Percentiles rank a stretch among this genome's conserved stretches.
Conservation (phyloP, 164 flowering plant species). For the Buxus sempervirens region DNA sequence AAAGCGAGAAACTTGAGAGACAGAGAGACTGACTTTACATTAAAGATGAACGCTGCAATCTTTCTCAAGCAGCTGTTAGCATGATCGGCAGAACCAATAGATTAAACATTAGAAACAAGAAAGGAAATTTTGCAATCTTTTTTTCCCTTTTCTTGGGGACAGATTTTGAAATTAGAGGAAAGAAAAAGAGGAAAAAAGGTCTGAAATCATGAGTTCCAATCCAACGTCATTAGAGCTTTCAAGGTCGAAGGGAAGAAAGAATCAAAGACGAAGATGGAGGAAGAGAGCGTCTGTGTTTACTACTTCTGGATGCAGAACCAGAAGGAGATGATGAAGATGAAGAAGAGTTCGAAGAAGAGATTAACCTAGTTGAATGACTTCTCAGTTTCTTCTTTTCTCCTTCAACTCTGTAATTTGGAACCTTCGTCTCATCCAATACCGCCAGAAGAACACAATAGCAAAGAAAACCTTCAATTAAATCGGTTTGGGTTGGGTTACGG, state of each 20-base stretch:
- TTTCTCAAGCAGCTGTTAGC: too few relatives aligned
- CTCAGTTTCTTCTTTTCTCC: constrained; percentile 55
- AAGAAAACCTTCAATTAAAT: constrained; percentile 48
- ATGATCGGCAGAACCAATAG: too few relatives aligned
- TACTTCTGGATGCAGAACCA: constrained; percentile 19
- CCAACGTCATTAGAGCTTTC: constrained; percentile 3
- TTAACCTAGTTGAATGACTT: constrained; percentile 21
- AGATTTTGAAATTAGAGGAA: too few relatives aligned
- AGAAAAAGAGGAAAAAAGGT: background rate
- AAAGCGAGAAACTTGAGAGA: too few relatives aligned
- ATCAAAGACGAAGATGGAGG: constrained; percentile 19
- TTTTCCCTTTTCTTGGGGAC: too few relatives aligned
- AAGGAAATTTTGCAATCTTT: too few relatives aligned
- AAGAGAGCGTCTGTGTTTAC: constrained; percentile 28
- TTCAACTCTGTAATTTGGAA: constrained; percentile 35
- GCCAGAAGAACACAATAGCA: constrained; percentile 83
- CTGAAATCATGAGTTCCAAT: background rate
- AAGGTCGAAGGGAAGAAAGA: background rate
- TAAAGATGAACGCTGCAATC: too few relatives aligned
- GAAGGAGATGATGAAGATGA: constrained; percentile 15
- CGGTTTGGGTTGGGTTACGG: too few relatives aligned
- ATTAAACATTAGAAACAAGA: too few relatives aligned
- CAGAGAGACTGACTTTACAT: too few relatives aligned
- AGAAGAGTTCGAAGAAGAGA: constrained; percentile 16
- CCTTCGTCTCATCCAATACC: constrained; percentile 48